Evolutionary conservation across 1,139 yeast genomes (phyloP), one percentile per base, ranked within the genome.

Genomic region (Nakaseomyces uthaithaninus): DNA sequence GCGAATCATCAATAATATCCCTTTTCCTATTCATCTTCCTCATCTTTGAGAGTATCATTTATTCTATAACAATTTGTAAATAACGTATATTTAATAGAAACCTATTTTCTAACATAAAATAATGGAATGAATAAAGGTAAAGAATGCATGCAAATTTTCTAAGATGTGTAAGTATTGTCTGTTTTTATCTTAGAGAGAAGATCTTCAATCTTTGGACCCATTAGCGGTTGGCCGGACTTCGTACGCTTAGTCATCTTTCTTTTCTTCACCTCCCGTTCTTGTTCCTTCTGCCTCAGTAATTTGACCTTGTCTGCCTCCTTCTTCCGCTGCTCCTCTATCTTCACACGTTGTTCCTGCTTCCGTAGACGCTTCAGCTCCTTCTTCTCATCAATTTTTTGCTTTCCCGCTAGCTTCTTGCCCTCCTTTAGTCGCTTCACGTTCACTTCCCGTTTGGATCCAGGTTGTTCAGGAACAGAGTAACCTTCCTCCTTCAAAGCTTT

Each of bases 161-260:
- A 57, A 24, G 40, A 46, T 2, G 62, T 57, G 42, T 57, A 59
- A 2, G 57, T 57, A 22, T 57, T 56, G 46, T 76, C 77, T 39
- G 66, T 68, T 53, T 74, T 75, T 47, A 89, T 84, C 61, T 86
- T 85, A 42, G 83, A 94, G 41, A 89, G 67, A 34, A 89, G 66
- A 50, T 78, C 75, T 45, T 77, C 81, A 45, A 89, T 85, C 58
- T 94, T 73, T 8, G 95, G 93, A 0, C 86, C 95, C 94, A 89
- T 85, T 38, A 75, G 62, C 2, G 96, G 96, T 59, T 89, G 97
- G 1, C 97, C 96, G 4, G 69, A 61, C 47, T 69, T 69, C 1
- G 95, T 87, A 45, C 68, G 77, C 47, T 80, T 72, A 1, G 76
- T 63, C 9, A 81, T 50, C 27, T 64, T 65, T 43, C 72, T 73